Evolutionary conservation across 345 rosid species (phyloP).

Genomic region (Lepidium aucheri): DNA sequence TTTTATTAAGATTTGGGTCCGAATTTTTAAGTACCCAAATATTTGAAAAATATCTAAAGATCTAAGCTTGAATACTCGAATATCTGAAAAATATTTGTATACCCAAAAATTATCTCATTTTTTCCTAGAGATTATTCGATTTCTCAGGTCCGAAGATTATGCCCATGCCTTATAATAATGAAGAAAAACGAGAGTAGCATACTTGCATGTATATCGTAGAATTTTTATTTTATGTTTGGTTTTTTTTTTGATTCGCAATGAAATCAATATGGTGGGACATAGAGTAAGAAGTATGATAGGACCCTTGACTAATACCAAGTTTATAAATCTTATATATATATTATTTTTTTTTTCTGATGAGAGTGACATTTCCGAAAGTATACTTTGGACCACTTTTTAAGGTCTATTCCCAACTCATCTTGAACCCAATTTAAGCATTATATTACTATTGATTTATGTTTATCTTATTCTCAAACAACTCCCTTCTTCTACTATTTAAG

Average conservation of each 20-base stretch:
- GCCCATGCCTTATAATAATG: too few relatives aligned
- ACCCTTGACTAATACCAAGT: slow-evolving; percentile 28
- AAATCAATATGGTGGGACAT: slow-evolving; percentile 29
- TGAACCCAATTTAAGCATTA: slow-evolving; percentile 5
- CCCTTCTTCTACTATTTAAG: not conserved
- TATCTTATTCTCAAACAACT: not conserved
- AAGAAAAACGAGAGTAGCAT: slow-evolving; percentile 3
- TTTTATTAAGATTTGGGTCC: too few relatives aligned
- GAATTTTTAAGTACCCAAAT: too few relatives aligned
- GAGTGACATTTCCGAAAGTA: slow-evolving; percentile 30
- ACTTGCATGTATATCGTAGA: slow-evolving; percentile 12
- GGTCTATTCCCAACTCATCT: slow-evolving; percentile 30
- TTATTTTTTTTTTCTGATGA: slow-evolving; percentile 6
- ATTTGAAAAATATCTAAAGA: too few relatives aligned
- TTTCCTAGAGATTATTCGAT: too few relatives aligned
- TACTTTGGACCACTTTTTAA: slow-evolving; percentile 36
- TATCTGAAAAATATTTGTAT: too few relatives aligned
- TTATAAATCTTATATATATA: slow-evolving; percentile 4
- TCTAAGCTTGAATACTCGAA: too few relatives aligned
- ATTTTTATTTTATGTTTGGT: not conserved
- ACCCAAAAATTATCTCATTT: too few relatives aligned
- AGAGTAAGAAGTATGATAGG: slow-evolving; percentile 22
- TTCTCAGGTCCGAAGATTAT: too few relatives aligned
- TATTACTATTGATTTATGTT: not conserved
- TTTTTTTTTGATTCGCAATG: not conserved